Base-by-base conservation (phyloP, 306 rosid species). In the Acacia melanoxylon region DNA sequence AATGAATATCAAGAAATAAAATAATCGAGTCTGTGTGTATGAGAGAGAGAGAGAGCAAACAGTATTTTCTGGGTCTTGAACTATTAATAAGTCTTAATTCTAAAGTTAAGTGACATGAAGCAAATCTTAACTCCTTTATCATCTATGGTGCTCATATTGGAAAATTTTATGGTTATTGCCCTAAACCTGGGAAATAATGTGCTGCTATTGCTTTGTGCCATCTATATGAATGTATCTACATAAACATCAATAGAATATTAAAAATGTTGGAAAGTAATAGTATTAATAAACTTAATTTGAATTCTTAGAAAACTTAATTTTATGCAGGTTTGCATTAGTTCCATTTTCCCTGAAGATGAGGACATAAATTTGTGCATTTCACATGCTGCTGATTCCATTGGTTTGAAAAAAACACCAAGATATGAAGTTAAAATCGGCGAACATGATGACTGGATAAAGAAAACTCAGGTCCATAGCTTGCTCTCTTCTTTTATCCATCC, bases 341-440 rank as follows among this genome's bases (percentile, higher is more conserved):
- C 97, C 80, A 90, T 90, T 84, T 95, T 91, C 72, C 82, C 89
- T 13, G 92, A 87, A 78, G 95, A 76, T 4, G 84, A 90, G 72
- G 92, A 95, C 70, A 84, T 95, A 78, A 76, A 80, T 58, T 40
- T 54, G 62, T 83, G 94, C 90, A 91, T 93, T 86, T 87, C 89
- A 41, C 90, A 62, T 51, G 97, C 98, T 42, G 89, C 91, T 45
- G 91, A 84, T 87, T 95, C 99, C 65, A 80, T 95, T 83, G 97
- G 99, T 72, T 79, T 95, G 87, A 95, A 88, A 82, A 91, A 93
- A 85, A 78, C 83, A 79, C 97, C 97, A 51, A 76, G 69, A 29
- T 95, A 85, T 81, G 91, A 90, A 80, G 88, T 95, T 76, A 85
- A 82, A 79, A 81, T 87, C 80, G 89, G 86, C 42, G 91, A 90